Evolutionary conservation across 768 basidiomycete genomes (phyloP).

Genomic region (Botryobasidium botryosum): DNA sequence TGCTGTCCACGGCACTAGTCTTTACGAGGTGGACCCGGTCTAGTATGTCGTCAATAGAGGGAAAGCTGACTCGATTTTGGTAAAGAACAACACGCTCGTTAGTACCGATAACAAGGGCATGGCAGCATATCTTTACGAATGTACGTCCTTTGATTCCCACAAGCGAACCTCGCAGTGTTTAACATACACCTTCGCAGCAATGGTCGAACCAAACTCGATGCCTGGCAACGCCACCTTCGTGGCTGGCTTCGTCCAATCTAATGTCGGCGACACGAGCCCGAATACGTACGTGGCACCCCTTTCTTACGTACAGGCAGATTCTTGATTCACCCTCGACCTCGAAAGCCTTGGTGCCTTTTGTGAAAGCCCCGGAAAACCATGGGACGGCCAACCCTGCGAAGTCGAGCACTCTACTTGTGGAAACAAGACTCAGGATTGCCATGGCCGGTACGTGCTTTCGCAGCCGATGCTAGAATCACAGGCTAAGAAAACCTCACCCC

Average conservation of each 20-base stretch:
- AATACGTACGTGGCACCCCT: conserved; percentile 40
- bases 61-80: neutral
- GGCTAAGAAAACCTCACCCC: conserved; percentile 1
- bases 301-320: neutral
- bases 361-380: conserved; percentile 52
- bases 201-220: conserved; percentile 41
- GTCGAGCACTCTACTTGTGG: conserved; percentile 60
- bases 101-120: conserved; percentile 76
- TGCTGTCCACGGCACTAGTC: conserved; percentile 61
- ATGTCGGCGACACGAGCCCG: conserved; percentile 28
- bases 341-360: conserved; percentile 53
- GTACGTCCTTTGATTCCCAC: too few relatives aligned
- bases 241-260: conserved; percentile 61
- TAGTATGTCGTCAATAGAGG: neutral
- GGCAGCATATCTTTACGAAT: conserved; percentile 66
- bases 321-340: conserved; percentile 3
- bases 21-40: conserved; percentile 40
- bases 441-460: conserved; percentile 39
- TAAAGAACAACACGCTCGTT: conserved; percentile 65
- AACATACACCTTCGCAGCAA: conserved; percentile 25
- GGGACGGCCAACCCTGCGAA: conserved; percentile 53
- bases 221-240: conserved; percentile 58
- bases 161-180: too few relatives aligned
- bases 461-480: conserved; percentile 15
- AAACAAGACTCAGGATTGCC: conserved; percentile 46